Conservation (phyloP, 2,329 filamentous ascomycete genomes). For the Trichoderma simmonsii region DNA sequence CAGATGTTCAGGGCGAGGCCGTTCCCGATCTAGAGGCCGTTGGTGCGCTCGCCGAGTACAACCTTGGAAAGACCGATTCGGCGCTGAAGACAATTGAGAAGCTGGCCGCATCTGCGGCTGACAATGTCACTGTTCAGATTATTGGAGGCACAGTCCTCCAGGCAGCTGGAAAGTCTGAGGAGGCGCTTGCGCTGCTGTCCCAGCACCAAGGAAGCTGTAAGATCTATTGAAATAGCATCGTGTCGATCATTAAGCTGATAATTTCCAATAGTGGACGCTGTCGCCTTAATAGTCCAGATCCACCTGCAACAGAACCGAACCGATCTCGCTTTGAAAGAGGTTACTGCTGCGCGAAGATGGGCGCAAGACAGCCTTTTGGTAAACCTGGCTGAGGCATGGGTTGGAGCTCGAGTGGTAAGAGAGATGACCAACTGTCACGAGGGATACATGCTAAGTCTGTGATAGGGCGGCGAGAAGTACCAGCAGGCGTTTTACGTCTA, state of each 20-base stretch:
- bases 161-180: slow-evolving; percentile 75
- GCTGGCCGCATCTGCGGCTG: slow-evolving; percentile 62
- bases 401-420: slow-evolving; percentile 76
- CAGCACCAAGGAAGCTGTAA: slow-evolving; percentile 84
- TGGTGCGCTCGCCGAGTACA: slow-evolving; percentile 68
- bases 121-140: slow-evolving; percentile 79
- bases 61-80: slow-evolving; percentile 56
- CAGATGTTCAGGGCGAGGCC: slow-evolving; percentile 62
- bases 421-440: background rate
- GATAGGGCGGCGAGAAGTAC: slow-evolving; percentile 87
- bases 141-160: slow-evolving; percentile 79
- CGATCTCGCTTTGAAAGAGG: slow-evolving; percentile 88
- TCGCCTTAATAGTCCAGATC: slow-evolving; percentile 87
- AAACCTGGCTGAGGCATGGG: slow-evolving; percentile 94
- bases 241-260: background rate
- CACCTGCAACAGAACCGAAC: slow-evolving; percentile 87
- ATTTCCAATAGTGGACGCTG: slow-evolving; percentile 60
- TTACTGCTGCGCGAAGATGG: slow-evolving; percentile 81
- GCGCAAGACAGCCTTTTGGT: slow-evolving; percentile 92
- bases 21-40: slow-evolving; percentile 75
- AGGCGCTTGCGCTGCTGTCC: slow-evolving; percentile 73
- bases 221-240: slow-evolving; percentile 26
- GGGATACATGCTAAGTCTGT: slow-evolving; percentile 27
- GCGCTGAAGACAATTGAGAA: slow-evolving; percentile 64
- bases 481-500: slow-evolving; percentile 97